Evolutionary conservation across 192 early-diverging fungal genomes (phyloP).

Genomic region (Backusella australiensis): DNA sequence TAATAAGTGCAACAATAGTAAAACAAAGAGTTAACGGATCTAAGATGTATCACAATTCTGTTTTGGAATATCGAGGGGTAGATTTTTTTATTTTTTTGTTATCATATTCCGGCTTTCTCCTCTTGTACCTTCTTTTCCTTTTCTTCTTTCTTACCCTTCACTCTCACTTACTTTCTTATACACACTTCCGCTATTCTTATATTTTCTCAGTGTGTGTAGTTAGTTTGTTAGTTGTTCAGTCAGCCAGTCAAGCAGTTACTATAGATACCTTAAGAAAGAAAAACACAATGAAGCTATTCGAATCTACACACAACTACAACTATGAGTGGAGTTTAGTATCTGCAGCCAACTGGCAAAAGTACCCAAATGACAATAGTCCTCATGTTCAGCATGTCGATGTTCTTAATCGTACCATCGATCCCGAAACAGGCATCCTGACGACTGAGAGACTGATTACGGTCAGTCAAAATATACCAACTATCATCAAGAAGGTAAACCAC

Average conservation of each 20-base stretch:
- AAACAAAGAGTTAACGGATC: neutral
- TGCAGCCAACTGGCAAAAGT: slow-evolving; percentile 93
- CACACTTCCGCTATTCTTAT: neutral
- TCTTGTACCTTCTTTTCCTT: neutral
- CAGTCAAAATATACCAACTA: slow-evolving; percentile 79
- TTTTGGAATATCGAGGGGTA: neutral
- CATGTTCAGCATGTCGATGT: slow-evolving; percentile 94
- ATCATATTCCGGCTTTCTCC: slow-evolving; percentile 7
- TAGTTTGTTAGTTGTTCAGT: neutral
- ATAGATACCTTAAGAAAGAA: neutral
- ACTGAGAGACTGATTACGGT: slow-evolving; percentile 92
- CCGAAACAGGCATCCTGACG: slow-evolving; percentile 77
- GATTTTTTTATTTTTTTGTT: neutral
- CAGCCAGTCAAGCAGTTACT: neutral
- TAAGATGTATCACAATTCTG: neutral
- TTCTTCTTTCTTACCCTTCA: neutral
- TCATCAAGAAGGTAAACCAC: slow-evolving; percentile 58
- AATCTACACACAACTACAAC: slow-evolving; percentile 73
- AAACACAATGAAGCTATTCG: slow-evolving; percentile 83
- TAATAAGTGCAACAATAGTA: neutral
- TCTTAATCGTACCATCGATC: slow-evolving; percentile 77
- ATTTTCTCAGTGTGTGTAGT: neutral
- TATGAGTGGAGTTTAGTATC: slow-evolving; percentile 83
- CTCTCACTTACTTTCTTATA: neutral
- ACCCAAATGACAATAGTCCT: slow-evolving; percentile 90